Percentiles rank a stretch among this genome's conserved stretches.
Evolutionary conservation across 2,329 filamentous ascomycete genomes (phyloP).

Genomic region (Bipolaris cookei): DNA sequence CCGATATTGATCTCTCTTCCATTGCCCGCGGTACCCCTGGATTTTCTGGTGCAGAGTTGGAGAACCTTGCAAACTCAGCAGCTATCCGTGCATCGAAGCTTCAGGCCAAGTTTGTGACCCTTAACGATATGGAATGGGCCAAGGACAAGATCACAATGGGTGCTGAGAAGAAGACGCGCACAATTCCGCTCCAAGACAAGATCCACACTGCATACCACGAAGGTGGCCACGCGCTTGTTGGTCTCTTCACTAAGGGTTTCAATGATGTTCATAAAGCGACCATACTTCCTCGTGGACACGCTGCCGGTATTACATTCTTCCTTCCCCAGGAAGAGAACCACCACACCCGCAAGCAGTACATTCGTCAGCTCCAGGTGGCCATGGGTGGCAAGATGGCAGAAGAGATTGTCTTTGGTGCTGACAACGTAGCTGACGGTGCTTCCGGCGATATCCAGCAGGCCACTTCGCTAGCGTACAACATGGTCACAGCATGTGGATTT

Average conservation of each 20-base stretch:
- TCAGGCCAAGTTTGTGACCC: constrained; percentile 75
- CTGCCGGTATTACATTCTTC: constrained; percentile 84
- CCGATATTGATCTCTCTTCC: constrained; percentile 81
- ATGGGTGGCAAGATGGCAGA: constrained; percentile 90
- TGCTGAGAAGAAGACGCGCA: constrained; percentile 84
- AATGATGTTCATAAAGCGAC: constrained; percentile 94
- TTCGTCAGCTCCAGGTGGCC: constrained; percentile 77
- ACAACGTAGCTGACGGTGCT: constrained; percentile 89
- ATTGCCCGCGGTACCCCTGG: constrained; percentile 88
- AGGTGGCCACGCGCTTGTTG: constrained; percentile 91
- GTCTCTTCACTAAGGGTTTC: constrained; percentile 77
- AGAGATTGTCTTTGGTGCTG: constrained; percentile 88
- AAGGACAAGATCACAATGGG: constrained; percentile 99
- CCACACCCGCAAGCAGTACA: constrained; percentile 81
- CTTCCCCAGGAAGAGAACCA: constrained; percentile 88
- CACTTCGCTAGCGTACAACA: constrained; percentile 80
- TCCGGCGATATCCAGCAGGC: constrained; percentile 81
- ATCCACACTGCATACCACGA: constrained; percentile 96
- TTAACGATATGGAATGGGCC: constrained; percentile 91
- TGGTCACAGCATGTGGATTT: constrained; percentile 92
- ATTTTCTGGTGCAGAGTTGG: constrained; percentile 92
- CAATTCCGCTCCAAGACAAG: constrained; percentile 93
- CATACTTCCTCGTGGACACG: constrained; percentile 87
- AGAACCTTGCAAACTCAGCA: constrained; percentile 96
- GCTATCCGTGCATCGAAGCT: constrained; percentile 92